A percentile compares a stretch with the other conserved stretches of the same genome.
These are phyloP conservation scores for Fusarium sp. DNA, from an alignment of 2,329 filamentous ascomycete species.

Conservation along the genomic window DNA sequence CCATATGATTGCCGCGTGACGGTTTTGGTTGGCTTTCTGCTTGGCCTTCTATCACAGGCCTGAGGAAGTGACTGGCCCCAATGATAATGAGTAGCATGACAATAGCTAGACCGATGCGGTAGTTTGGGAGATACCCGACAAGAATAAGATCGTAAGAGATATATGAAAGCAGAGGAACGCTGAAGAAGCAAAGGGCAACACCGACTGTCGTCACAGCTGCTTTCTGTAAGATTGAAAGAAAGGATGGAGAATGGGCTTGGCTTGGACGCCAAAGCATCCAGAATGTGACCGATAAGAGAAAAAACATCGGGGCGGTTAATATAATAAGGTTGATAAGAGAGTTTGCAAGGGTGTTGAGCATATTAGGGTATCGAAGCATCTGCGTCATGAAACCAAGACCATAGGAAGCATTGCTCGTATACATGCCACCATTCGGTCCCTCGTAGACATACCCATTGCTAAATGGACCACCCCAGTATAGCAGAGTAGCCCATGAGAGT, in stretches of 20 bases:
- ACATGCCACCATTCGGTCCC: not conserved
- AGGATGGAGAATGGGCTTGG: not conserved
- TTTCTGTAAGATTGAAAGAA: not conserved
- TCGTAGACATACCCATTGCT: not conserved
- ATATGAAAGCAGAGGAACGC: not conserved
- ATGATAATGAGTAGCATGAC: not conserved
- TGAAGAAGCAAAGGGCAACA: not conserved
- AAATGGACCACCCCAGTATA: not conserved
- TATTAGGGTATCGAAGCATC: not conserved
- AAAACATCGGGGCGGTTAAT: not conserved
- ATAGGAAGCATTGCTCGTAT: not conserved
- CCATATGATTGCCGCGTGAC: rapidly evolving
- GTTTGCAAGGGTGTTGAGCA: not conserved
- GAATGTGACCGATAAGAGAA: not conserved
- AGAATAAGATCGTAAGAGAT: not conserved
- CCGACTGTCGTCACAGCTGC: not conserved
- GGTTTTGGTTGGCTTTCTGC: not conserved
- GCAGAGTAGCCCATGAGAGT: not conserved
- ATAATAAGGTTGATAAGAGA: not conserved
- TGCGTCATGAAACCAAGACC: not conserved
- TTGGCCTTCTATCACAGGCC: not conserved
- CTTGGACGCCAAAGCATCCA: not conserved
- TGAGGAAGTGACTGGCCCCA: not conserved
- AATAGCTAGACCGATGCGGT: not conserved
- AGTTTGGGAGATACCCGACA: not conserved